These are phyloP conservation scores for Dactylellina drechsleri DNA, from an alignment of 2,329 filamentous ascomycete species.

Conservation along the genomic window DNA sequence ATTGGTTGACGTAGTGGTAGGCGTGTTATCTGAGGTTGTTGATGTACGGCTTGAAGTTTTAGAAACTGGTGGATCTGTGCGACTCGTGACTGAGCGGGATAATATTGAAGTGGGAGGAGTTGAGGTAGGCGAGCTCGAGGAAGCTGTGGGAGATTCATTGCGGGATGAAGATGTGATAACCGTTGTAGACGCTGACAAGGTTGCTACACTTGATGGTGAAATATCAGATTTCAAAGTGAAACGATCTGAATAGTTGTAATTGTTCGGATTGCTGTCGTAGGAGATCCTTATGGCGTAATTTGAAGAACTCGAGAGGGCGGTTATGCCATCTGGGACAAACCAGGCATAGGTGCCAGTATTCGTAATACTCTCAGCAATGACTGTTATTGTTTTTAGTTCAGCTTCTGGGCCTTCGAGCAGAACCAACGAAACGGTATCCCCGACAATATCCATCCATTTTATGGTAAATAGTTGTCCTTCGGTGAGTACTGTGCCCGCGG, in stretches of 20 bases:
- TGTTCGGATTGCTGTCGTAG: conserved; percentile 24
- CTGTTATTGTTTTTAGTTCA: background rate
- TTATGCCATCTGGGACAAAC: conserved; percentile 5
- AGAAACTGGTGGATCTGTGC: background rate
- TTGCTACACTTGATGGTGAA: background rate
- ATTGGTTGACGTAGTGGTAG: background rate
- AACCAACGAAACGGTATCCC: conserved; percentile 14
- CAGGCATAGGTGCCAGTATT: conserved; percentile 33
- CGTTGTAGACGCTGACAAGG: background rate
- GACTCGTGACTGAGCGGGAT: background rate
- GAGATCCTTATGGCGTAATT: conserved; percentile 32
- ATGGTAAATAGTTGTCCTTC: conserved; percentile 18
- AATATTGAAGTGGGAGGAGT: background rate
- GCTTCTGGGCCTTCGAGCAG: conserved; percentile 16
- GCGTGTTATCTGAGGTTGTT: background rate
- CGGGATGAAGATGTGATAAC: background rate
- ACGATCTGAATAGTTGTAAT: conserved; percentile 43
- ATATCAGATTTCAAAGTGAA: background rate
- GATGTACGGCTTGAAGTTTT: background rate
- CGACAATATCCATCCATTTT: conserved; percentile 33
- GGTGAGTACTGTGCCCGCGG: conserved; percentile 12
- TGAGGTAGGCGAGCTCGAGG: background rate
- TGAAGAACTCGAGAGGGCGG: background rate
- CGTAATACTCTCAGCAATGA: background rate
- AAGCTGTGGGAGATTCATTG: background rate